Evolutionary conservation across 1,139 yeast species (phyloP).

Genomic region (Lodderomyces beijingensis): DNA sequence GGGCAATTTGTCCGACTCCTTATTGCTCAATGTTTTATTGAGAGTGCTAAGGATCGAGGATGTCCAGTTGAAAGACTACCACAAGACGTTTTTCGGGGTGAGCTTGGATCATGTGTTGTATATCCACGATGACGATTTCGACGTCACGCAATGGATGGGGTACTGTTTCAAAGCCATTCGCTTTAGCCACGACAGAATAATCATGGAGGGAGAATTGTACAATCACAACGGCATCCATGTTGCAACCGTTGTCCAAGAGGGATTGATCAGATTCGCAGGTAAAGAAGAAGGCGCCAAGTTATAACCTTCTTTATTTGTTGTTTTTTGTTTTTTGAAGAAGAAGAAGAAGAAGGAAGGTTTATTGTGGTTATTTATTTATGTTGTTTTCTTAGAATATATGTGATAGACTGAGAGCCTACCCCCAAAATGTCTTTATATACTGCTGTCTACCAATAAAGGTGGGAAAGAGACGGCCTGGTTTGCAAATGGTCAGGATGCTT

Average conservation of each 20-base stretch:
- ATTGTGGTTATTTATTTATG: no score
- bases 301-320: no score
- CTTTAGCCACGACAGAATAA: slow-evolving; percentile 50
- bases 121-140: slow-evolving; percentile 57
- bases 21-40: slow-evolving; percentile 44
- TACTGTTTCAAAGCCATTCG: slow-evolving; percentile 49
- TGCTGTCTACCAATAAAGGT: no score
- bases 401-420: no score
- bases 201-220: slow-evolving; percentile 59
- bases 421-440: no score
- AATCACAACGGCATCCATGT: slow-evolving; percentile 48
- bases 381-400: not conserved
- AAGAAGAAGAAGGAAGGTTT: no score
- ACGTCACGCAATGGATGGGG: slow-evolving; percentile 51
- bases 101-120: slow-evolving; percentile 67
- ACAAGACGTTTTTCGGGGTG: slow-evolving; percentile 40
- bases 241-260: slow-evolving; percentile 69
- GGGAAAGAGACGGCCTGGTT: no score
- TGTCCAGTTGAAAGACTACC: slow-evolving; percentile 22
- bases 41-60: slow-evolving; percentile 24
- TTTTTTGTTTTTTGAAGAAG: no score
- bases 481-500: no score
- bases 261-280: slow-evolving; percentile 34
- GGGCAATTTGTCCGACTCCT: slow-evolving; percentile 60
- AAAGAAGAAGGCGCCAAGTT: slow-evolving; percentile 11